phyloP scores from a whole-genome alignment of 2,329 filamentous ascomycete species.

The Beauveria australis region DNA sequence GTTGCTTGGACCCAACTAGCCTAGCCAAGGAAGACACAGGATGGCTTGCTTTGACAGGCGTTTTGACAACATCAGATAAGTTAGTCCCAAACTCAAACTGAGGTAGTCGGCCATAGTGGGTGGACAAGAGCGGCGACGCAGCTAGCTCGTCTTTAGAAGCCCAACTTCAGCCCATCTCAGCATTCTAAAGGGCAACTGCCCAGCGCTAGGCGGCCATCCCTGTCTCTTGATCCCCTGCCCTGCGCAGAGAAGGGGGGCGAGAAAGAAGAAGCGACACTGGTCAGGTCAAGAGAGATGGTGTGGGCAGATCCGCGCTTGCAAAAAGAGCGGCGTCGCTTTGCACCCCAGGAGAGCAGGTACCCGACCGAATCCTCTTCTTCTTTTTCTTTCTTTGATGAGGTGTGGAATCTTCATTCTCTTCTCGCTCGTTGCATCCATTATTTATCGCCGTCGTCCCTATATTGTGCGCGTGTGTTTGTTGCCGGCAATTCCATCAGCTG shows the following conservation, averaged over 20 bases:
- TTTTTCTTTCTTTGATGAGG: neutral
- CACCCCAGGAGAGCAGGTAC: neutral
- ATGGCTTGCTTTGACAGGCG: neutral
- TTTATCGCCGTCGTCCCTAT: neutral
- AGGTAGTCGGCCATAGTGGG: neutral
- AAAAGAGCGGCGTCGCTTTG: constrained; percentile 5
- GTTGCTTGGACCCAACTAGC: neutral
- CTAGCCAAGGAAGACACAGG: neutral
- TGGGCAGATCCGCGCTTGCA: constrained; percentile 4
- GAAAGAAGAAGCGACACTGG: constrained; percentile 3
- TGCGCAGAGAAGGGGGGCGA: neutral
- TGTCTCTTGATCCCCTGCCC: neutral
- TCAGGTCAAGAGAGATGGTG: neutral
- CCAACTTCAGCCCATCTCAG: constrained; percentile 4
- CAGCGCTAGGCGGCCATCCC: neutral
- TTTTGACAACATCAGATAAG: neutral
- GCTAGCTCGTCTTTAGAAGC: constrained; percentile 6
- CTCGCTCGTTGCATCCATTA: neutral
- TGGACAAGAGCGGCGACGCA: neutral
- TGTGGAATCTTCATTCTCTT: neutral
- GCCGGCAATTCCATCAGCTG: neutral
- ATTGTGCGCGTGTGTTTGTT: neutral
- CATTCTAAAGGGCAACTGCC: neutral
- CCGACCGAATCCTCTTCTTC: neutral
- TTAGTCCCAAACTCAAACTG: neutral